Conservation (phyloP, 1,284 basidiomycete genomes). For the Kalmanozyma brasiliensis region DNA sequence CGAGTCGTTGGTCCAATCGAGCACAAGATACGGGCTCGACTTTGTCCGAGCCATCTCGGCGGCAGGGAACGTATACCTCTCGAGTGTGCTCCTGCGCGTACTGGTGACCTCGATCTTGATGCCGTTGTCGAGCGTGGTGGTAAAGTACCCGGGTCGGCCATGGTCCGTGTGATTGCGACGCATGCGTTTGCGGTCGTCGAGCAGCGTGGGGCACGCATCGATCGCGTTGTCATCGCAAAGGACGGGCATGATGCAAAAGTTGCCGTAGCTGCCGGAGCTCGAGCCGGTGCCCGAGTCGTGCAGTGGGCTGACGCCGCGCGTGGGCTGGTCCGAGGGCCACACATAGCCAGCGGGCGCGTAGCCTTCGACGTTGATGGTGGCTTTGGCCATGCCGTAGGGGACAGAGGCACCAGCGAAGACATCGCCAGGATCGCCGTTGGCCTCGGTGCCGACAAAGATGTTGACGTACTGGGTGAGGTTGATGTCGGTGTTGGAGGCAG, state of each 20-base stretch:
- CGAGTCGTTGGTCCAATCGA: slow-evolving; percentile 61
- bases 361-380: slow-evolving; percentile 54
- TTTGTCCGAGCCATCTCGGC: slow-evolving; percentile 26
- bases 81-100: slow-evolving; percentile 53
- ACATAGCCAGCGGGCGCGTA: slow-evolving; percentile 60
- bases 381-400: slow-evolving; percentile 61
- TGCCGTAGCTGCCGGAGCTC: slow-evolving; percentile 54
- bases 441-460: slow-evolving; percentile 44
- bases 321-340: slow-evolving; percentile 34
- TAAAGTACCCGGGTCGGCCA: slow-evolving; percentile 59
- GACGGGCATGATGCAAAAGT: slow-evolving; percentile 59
- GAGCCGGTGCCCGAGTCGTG: slow-evolving; percentile 63
- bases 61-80: slow-evolving; percentile 54
- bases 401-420: slow-evolving; percentile 55
- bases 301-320: slow-evolving; percentile 54
- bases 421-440: slow-evolving; percentile 45
- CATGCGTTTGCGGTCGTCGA: slow-evolving; percentile 49
- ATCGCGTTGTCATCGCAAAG: slow-evolving; percentile 49
- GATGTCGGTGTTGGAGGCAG: not conserved
- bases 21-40: slow-evolving; percentile 46
- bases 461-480: slow-evolving; percentile 39
- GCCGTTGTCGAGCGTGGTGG: slow-evolving; percentile 53
- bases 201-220: slow-evolving; percentile 49
- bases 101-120: slow-evolving; percentile 58
- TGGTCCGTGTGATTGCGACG: slow-evolving; percentile 41